Conservation (phyloP, 78 protist genomes). For the Corallochytrium limacisporum region DNA sequence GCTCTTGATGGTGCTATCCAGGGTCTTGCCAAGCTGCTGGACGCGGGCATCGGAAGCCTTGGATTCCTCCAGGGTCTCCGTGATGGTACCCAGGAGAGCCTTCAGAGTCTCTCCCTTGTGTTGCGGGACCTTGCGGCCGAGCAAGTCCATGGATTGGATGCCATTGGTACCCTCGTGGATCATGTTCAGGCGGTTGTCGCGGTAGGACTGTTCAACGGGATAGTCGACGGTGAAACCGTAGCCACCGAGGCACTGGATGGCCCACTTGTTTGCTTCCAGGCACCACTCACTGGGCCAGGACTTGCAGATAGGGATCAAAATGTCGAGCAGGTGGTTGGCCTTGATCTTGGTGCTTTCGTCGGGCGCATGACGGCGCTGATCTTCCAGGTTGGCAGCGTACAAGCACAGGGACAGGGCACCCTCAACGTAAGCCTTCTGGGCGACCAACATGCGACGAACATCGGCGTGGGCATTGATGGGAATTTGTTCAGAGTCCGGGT, state of each 20-base stretch:
- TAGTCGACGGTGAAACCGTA: constrained; percentile 40
- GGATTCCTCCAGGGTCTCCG: not conserved
- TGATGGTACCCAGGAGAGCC: not conserved
- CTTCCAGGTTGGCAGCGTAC: not conserved
- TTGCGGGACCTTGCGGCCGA: constrained; percentile 13
- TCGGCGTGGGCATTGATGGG: constrained; percentile 15
- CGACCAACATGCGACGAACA: not conserved
- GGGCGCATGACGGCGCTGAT: not conserved
- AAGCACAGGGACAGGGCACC: constrained; percentile 1
- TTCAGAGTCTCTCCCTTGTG: constrained; percentile 8
- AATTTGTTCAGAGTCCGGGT: not conserved
- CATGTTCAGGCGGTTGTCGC: constrained; percentile 29
- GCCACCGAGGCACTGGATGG: constrained; percentile 43
- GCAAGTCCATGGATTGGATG: constrained; percentile 15
- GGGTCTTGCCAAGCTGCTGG: too few relatives aligned
- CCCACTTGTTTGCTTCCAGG: constrained; percentile 22
- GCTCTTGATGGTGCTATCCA: too few relatives aligned
- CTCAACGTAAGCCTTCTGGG: constrained; percentile 15
- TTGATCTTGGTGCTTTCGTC: not conserved
- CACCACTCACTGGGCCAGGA: constrained; percentile 11
- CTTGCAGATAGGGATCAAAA: constrained; percentile 23
- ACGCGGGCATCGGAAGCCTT: too few relatives aligned
- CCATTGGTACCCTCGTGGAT: constrained; percentile 47
- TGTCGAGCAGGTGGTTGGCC: not conserved
- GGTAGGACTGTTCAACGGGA: constrained; percentile 33